Percentiles rank a stretch among this genome's conserved stretches.
Conservation (phyloP, 2,329 filamentous ascomycete genomes). For the Aplosporella prunicola region DNA sequence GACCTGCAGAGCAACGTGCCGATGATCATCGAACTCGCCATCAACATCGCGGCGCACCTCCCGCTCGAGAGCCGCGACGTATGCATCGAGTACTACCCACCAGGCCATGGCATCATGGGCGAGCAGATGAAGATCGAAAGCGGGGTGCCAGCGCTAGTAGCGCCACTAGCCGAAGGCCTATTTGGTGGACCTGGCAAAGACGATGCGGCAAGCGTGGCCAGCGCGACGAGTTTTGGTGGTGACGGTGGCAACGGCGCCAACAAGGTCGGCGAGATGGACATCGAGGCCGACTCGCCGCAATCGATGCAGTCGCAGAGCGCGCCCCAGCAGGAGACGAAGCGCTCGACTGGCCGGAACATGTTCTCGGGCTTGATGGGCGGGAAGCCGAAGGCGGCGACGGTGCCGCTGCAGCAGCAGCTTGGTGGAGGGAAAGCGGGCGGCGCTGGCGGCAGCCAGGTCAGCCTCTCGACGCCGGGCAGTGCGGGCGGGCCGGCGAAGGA, state of each 20-base stretch:
- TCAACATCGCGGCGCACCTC: constrained; percentile 76
- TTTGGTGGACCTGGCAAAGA: not conserved
- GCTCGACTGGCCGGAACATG: constrained; percentile 25
- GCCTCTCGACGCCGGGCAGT: constrained; percentile 5
- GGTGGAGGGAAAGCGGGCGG: not conserved
- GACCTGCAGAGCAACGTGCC: constrained; percentile 81
- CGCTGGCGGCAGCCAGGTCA: constrained; percentile 9
- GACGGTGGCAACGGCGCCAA: too few species aligned
- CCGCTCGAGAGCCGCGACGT: constrained; percentile 89
- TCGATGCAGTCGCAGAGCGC: constrained; percentile 1
- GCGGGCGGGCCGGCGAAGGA: constrained; percentile 20
- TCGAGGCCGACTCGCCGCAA: constrained; percentile 1
- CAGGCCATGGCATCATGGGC: constrained; percentile 59
- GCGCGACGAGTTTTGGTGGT: too few species aligned
- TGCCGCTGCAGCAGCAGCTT: constrained; percentile 8
- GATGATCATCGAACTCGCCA: constrained; percentile 86
- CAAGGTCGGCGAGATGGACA: too few species aligned
- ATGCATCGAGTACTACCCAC: constrained; percentile 73
- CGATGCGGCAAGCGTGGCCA: not conserved
- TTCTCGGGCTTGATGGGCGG: constrained; percentile 33
- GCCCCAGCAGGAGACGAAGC: constrained; percentile 1
- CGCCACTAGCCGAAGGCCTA: constrained; percentile 27
- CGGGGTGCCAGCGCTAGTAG: constrained; percentile 38
- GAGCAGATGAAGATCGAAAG: constrained; percentile 78
- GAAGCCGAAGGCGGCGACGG: constrained; percentile 5